A percentile compares a stretch with the other conserved stretches of the same genome.
Evolutionary conservation across 139 green algal species (phyloP).

Genomic region (Pleodorina starrii): DNA sequence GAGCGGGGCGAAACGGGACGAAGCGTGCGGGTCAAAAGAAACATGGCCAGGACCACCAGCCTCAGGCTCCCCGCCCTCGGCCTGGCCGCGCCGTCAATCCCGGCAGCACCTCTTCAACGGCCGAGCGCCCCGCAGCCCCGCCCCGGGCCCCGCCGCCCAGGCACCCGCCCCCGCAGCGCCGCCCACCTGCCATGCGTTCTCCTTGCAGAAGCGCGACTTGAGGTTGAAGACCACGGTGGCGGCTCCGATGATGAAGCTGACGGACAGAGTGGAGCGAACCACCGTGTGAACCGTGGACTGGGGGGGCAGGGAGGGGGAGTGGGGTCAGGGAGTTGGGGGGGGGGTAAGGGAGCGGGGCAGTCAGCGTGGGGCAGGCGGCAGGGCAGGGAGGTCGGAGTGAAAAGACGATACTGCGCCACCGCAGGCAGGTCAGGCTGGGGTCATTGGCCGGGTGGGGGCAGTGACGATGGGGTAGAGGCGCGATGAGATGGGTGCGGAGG

Average conservation of each 20-base stretch:
- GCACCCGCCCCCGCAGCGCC: no score
- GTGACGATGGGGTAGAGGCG: no score
- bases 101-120: no score
- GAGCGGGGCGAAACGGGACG: not conserved
- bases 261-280: constrained; percentile 85
- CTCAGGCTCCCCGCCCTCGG: not conserved
- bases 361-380: no score
- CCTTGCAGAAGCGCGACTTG: constrained; percentile 85
- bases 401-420: no score
- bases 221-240: constrained; percentile 90
- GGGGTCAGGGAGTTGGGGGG: no score
- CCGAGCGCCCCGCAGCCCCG: no score
- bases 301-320: not conserved
- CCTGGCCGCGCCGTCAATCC: not conserved
- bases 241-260: constrained; percentile 88
- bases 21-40: not conserved
- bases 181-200: constrained; percentile 76
- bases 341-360: not conserved
- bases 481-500: no score
- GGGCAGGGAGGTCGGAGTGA: no score
- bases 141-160: not conserved
- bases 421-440: no score
- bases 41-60: no score
- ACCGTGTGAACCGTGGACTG: constrained; percentile 68
- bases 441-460: no score